A percentile compares a stretch with the other conserved stretches of the same genome.
Conservation (phyloP, 2,329 filamentous ascomycete species). For the Fusarium napiforme region DNA sequence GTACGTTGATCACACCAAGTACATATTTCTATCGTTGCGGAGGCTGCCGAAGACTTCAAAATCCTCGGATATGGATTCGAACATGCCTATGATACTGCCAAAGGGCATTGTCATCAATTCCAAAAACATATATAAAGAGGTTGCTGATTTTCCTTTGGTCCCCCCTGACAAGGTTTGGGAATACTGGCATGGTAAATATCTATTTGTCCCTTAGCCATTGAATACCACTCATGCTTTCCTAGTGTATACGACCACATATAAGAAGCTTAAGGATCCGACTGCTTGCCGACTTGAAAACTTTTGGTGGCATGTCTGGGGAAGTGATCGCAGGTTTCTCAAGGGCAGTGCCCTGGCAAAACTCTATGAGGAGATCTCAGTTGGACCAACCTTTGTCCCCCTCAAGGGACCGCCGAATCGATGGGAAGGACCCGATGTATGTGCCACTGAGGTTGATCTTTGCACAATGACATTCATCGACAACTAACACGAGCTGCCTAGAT, state of each 20-base stretch:
- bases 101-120: constrained; percentile 68
- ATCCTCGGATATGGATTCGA: constrained; percentile 47
- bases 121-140: constrained; percentile 62
- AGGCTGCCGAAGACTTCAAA: constrained; percentile 8
- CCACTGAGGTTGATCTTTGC: constrained; percentile 5
- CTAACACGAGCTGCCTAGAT: constrained; percentile 40
- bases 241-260: constrained; percentile 71
- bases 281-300: constrained; percentile 71
- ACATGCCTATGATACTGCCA: constrained; percentile 61
- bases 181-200: constrained; percentile 66
- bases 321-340: constrained; percentile 63
- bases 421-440: constrained; percentile 60
- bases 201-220: not conserved
- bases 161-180: constrained; percentile 64
- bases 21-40: not conserved
- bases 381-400: constrained; percentile 67
- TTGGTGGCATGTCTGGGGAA: constrained; percentile 75
- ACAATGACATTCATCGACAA: constrained; percentile 2
- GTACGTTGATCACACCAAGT: not conserved
- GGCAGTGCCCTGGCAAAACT: constrained; percentile 65
- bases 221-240: constrained; percentile 15
- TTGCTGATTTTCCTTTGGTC: constrained; percentile 62
- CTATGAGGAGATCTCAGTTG: constrained; percentile 68
- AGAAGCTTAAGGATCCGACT: constrained; percentile 69
- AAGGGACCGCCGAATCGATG: constrained; percentile 64